These are phyloP conservation scores for Phascolomyces articulosus DNA, from an alignment of 371 early-diverging fungal species.

Conservation along the genomic window DNA sequence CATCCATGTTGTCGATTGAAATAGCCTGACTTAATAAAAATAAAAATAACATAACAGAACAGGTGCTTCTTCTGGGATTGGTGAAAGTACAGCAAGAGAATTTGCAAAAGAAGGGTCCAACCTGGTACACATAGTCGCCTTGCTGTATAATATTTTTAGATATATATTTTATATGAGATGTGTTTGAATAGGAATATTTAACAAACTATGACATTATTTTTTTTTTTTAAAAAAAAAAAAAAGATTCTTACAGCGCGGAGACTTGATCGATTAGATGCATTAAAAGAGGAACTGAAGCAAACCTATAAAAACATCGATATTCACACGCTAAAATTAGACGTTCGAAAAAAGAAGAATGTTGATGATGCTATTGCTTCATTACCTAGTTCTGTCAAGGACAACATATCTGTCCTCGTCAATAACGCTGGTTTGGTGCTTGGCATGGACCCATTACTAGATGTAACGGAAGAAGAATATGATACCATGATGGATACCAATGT, in stretches of 20 bases:
- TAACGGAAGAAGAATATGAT: constrained; percentile 70
- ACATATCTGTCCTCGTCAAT: constrained; percentile 43
- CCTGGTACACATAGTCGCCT: too few species aligned
- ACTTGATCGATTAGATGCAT: constrained; percentile 59
- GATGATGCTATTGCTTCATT: constrained; percentile 54
- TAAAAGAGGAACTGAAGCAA: constrained; percentile 55
- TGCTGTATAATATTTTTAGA: too few species aligned
- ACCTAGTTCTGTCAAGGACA: constrained; percentile 46
- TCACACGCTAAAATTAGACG: constrained; percentile 71
- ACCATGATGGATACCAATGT: constrained; percentile 92
- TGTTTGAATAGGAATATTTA: not conserved
- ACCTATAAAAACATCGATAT: constrained; percentile 57
- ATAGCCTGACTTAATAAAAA: not conserved
- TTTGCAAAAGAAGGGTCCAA: constrained; percentile 84
- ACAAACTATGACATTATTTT: not conserved
- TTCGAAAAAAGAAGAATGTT: constrained; percentile 63
- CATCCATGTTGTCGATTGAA: not conserved
- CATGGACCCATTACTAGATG: constrained; percentile 71
- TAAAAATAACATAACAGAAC: constrained; percentile 60
- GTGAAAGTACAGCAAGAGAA: constrained; percentile 81
- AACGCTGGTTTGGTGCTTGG: constrained; percentile 80
- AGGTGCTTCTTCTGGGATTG: constrained; percentile 91
- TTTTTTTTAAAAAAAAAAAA: not conserved
- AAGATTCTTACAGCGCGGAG: constrained; percentile 83
- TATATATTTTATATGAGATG: too few species aligned